Conservation (phyloP, 805 yeast genomes). For the Cyberlindnera mrakii region DNA sequence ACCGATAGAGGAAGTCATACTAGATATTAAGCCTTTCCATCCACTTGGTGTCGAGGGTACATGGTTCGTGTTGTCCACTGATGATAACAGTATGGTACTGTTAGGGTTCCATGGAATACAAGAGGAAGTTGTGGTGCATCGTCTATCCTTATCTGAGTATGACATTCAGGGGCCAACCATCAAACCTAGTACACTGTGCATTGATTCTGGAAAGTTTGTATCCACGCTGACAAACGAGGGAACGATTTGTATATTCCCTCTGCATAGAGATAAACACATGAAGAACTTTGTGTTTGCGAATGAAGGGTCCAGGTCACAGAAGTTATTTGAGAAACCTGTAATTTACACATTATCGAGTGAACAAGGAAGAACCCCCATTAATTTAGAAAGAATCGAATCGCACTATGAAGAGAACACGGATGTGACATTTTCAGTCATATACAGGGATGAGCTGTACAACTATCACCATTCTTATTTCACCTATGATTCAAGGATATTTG, state of each 20-base stretch:
- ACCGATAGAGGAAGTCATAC: slow-evolving; percentile 11
- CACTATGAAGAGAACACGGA: slow-evolving; percentile 7
- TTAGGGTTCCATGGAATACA: slow-evolving; percentile 13
- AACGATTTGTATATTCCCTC: slow-evolving; percentile 5
- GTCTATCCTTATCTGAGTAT: background rate
- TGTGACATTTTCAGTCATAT: slow-evolving; percentile 9
- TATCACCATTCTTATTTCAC: slow-evolving; percentile 10
- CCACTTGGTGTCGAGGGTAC: slow-evolving; percentile 7
- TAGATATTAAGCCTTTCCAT: slow-evolving; percentile 9
- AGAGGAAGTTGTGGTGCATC: slow-evolving; percentile 8
- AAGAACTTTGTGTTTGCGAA: slow-evolving; percentile 14
- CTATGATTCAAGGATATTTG: background rate
- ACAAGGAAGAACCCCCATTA: slow-evolving; percentile 16
- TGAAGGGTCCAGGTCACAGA: background rate
- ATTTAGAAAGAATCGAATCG: slow-evolving; percentile 7
- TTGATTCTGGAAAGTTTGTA: slow-evolving; percentile 8
- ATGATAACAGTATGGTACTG: slow-evolving; percentile 11
- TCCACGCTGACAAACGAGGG: slow-evolving; percentile 17
- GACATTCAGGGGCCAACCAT: slow-evolving; percentile 1
- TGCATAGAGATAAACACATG: slow-evolving; percentile 8
- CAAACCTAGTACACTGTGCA: slow-evolving; percentile 10
- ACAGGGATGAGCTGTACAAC: slow-evolving; percentile 15
- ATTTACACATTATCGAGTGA: slow-evolving; percentile 10
- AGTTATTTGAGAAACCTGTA: slow-evolving; percentile 10
- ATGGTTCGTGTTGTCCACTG: slow-evolving; percentile 14